Evolutionary conservation across 371 early-diverging fungal species (phyloP), one percentile per base, ranked within the genome.

Genomic region (Blakeslea trispora): DNA sequence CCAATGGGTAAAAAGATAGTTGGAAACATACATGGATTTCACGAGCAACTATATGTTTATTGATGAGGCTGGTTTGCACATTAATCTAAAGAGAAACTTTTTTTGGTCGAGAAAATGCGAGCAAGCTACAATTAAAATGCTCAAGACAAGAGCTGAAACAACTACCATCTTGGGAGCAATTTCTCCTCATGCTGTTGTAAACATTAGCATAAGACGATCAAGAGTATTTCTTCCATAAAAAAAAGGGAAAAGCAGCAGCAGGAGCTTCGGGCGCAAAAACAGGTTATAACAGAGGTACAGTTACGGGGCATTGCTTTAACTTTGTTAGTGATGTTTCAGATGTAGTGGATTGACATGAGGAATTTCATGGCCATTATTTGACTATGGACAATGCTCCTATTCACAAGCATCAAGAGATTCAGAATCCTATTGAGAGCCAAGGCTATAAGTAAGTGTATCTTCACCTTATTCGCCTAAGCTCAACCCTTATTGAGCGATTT

Each of bases 121-220:
- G 14, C 10, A 34, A 2, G 55, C 37, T 10, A 35, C 45, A n/a
- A 45, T 54, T 1, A 46, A 45, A 11, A 14, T 21, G 7, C 48
- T 42, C 17, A 57, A 18, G n/a, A 41, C 35, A 17, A 57, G 18
- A 48, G 23, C 18, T 28, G 7, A 28, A 28, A 28, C 52, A 40
- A 55, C 50, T 35, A 61, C 55, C 34, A 61, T 55, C 24, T 39
- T 55, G 18, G 61, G 52, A 22, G 61, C 61, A 37, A 55, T 50
- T 21, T 60, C 54, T 28, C 39, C 22, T 23, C 39, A 45, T 14
- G 60, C 54, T 23, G 32, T 50, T 24, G 44, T 55, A 39, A 55
- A 60, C 34, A 45, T 60, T 24, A 54, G 54, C 23, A 50, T 49
- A 50, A 60, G 50, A 44, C 53, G 7, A 54, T 55, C 61, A 24